Evolutionary conservation across 73 alveolate genomes (phyloP).

Genomic region (Diophrys appendiculata): DNA sequence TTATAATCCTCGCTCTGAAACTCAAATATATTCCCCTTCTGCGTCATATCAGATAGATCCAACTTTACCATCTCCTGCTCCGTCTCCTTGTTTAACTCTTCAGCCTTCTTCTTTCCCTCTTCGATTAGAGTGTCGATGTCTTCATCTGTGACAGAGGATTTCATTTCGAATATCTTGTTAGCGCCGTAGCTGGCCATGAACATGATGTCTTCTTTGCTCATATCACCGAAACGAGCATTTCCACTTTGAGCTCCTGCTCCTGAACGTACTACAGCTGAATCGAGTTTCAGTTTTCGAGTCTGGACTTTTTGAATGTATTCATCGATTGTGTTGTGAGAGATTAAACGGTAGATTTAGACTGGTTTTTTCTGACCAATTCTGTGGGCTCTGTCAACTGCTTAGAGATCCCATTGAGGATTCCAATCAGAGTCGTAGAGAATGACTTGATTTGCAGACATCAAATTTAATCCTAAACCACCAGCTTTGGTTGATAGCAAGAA

Average conservation of each 20-base stretch:
- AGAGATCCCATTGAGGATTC: slow-evolving; percentile 80
- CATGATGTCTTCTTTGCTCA: slow-evolving; percentile 68
- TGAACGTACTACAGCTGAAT: slow-evolving; percentile 55
- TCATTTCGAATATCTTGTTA: slow-evolving; percentile 62
- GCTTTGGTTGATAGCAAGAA: slow-evolving; percentile 76
- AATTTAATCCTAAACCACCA: slow-evolving; percentile 83
- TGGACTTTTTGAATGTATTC: slow-evolving; percentile 80
- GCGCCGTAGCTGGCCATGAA: slow-evolving; percentile 74
- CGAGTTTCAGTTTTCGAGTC: slow-evolving; percentile 70
- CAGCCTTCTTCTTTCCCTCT: slow-evolving; percentile 88
- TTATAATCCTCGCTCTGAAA: too few species aligned
- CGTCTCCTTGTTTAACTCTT: slow-evolving; percentile 77
- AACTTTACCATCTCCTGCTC: slow-evolving; percentile 80
- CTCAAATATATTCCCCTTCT: too few species aligned
- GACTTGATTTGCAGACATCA: slow-evolving; percentile 81
- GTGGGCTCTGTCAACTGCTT: slow-evolving; percentile 91
- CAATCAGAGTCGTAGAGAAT: slow-evolving; percentile 77
- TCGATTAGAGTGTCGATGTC: slow-evolving; percentile 84
- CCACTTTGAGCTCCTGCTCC: slow-evolving; percentile 56
- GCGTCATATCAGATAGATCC: too few species aligned
- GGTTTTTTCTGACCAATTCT: slow-evolving; percentile 81
- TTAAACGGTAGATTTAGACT: slow-evolving; percentile 73
- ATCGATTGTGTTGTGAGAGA: slow-evolving; percentile 61
- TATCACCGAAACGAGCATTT: slow-evolving; percentile 21
- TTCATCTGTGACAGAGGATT: slow-evolving; percentile 82